Evolutionary conservation across 495 filamentous ascomycete genomes (phyloP), one percentile per base, ranked within the genome.

Genomic region (Parathielavia hyrcaniae): DNA sequence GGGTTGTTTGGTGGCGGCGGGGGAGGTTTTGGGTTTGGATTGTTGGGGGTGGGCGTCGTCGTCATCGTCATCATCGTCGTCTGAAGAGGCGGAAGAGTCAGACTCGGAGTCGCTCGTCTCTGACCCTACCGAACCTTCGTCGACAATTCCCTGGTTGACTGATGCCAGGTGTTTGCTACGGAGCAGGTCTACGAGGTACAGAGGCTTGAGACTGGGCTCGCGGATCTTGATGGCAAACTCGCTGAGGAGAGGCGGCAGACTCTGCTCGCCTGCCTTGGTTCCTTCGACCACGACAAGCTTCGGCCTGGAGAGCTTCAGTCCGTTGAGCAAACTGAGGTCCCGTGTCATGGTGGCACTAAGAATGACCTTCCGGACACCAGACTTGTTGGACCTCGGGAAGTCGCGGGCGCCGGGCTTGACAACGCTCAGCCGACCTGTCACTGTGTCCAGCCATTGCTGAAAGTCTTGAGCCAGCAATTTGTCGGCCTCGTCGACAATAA

Each of bases 401-500:
- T 78, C 77, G 8, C 78, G 74, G 4, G 67, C 57, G 10, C 62
- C 61, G 1, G 57, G 69, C 30, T 60, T 65, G 4, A 70, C 64
- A 5, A 72, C 69, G 53, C 77, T 73, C 48, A 96, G 67, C 8
- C 77, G 80, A 2, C 76, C 77, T 66, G 90, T 83, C 5, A 96
- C 82, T 3, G 84, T 71, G 50, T 86, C 82, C 6, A 95, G 77
- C 90, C 91, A 97, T 64, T 93, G 86, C 65, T 97, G 91, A 68
- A 91, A 97, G 61, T 86, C 90, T 67, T 96, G 88, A 19, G 90
- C 87, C 4, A 97, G 83, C 8, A 97, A 75, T 61, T 91, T 84
- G 71, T 97, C 93, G 0, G 91, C 93, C 73, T 98, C 93, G 65
- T 98, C 93, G 34, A 97, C 87, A 19, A 95, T 82, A 19, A 92